Conservation (phyloP, 139 green algal genomes). For the Picocystis salinarum region DNA sequence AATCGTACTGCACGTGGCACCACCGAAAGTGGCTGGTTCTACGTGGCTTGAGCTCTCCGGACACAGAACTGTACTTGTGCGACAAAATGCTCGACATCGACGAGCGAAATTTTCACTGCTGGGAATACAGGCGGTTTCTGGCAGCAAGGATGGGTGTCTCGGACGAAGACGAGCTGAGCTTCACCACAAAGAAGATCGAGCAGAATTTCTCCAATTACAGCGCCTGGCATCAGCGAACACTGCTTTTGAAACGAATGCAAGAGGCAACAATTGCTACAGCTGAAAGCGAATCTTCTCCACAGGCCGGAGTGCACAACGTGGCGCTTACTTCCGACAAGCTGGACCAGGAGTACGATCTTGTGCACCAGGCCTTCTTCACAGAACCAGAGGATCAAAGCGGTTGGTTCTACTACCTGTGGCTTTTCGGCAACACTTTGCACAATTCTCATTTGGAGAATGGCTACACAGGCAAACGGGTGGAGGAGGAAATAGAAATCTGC, state of each 20-base stretch:
- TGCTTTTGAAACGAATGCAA: constrained; percentile 35
- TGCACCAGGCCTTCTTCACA: constrained; percentile 80
- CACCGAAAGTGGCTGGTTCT: constrained; percentile 71
- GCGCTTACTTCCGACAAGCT: constrained; percentile 32
- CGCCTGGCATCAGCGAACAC: constrained; percentile 80
- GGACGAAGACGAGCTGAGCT: constrained; percentile 16
- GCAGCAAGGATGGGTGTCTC: constrained; percentile 19
- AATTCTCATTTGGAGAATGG: too few species aligned
- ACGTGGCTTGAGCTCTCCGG: not conserved
- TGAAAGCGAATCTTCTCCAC: not conserved
- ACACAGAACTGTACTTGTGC: constrained; percentile 18
- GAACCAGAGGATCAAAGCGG: constrained; percentile 77
- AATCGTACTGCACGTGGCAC: constrained; percentile 85
- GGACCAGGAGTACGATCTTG: constrained; percentile 75
- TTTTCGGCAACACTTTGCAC: too few species aligned
- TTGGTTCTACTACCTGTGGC: constrained; percentile 90
- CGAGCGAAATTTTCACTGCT: constrained; percentile 86
- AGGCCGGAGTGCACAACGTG: too few species aligned
- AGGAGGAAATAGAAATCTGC: too few species aligned
- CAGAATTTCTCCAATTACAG: constrained; percentile 96
- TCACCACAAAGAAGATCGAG: constrained; percentile 50
- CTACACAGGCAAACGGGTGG: too few species aligned
- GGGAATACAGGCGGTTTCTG: constrained; percentile 69
- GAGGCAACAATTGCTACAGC: not conserved
- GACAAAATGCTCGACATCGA: constrained; percentile 58